Conservation (phyloP, 192 early-diverging fungal species). For the Coemansia sp. region DNA sequence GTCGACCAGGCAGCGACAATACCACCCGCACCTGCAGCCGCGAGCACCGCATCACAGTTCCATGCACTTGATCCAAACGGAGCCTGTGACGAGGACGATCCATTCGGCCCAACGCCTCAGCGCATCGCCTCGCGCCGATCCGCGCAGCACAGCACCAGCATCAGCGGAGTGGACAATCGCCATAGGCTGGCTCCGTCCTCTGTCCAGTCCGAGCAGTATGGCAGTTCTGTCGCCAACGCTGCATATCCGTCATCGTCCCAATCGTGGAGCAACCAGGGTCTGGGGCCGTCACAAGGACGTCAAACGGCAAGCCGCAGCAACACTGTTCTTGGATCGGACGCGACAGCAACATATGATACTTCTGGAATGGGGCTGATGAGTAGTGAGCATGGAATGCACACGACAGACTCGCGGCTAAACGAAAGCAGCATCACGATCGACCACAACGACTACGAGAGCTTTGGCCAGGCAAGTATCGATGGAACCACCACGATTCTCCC, state of each 20-base stretch:
- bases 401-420: conserved; percentile 22
- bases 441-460: conserved; percentile 13
- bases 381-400: conserved; percentile 5
- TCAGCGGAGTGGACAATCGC: not conserved
- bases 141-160: not conserved
- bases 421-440: conserved; percentile 31
- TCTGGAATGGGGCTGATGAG: not conserved
- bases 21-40: conserved; percentile 6
- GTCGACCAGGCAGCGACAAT: not conserved
- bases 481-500: conserved; percentile 49
- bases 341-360: conserved; percentile 33
- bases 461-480: conserved; percentile 28
- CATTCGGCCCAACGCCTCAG: conserved; percentile 42
- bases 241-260: conserved; percentile 8
- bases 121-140: not conserved
- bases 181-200: conserved; percentile 7
- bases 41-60: conserved; percentile 24
- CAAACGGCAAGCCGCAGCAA: conserved; percentile 11
- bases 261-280: conserved; percentile 16
- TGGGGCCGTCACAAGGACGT: not conserved
- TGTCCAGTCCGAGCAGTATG: conserved; percentile 15
- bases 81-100: conserved; percentile 31
- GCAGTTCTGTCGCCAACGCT: not conserved
- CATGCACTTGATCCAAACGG: conserved; percentile 19
- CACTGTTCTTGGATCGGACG: conserved; percentile 26